Percentiles rank a stretch among this genome's conserved stretches.
phyloP scores from a whole-genome alignment of 2,329 filamentous ascomycete species.

The Chaetomiaceae sp. region DNA sequence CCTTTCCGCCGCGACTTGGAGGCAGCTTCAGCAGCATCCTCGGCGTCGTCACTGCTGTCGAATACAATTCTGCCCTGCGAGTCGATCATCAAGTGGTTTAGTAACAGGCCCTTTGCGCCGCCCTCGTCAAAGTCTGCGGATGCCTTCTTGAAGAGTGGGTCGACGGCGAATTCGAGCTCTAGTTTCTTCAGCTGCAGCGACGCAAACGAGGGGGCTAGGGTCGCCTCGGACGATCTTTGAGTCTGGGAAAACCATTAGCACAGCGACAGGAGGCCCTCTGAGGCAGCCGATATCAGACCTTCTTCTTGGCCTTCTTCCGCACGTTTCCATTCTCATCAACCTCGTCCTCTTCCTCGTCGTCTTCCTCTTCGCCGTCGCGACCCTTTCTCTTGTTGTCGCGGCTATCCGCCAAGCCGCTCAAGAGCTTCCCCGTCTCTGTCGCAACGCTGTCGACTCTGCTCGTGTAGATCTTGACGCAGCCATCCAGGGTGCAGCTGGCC shows the following conservation, averaged over 20 bases:
- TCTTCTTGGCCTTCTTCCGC: constrained; percentile 65
- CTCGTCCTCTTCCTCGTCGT: constrained; percentile 61
- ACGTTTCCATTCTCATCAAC: constrained; percentile 44
- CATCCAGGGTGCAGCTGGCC: constrained; percentile 93
- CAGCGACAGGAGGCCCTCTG: background rate
- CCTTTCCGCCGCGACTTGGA: constrained; percentile 37
- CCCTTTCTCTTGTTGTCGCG: constrained; percentile 71
- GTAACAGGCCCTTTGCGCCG: constrained; percentile 86
- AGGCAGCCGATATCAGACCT: constrained; percentile 46
- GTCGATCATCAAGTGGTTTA: constrained; percentile 97
- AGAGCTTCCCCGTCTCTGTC: constrained; percentile 89
- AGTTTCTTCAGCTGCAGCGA: constrained; percentile 94
- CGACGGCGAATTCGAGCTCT: constrained; percentile 92
- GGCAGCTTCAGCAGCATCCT: constrained; percentile 43
- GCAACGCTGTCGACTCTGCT: constrained; percentile 97
- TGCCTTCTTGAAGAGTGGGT: constrained; percentile 98
- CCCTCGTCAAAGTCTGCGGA: constrained; percentile 98
- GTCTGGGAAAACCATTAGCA: constrained; percentile 4
- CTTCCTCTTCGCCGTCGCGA: constrained; percentile 58
- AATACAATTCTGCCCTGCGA: constrained; percentile 90
- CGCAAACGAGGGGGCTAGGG: constrained; percentile 81
- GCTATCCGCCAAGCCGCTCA: constrained; percentile 90
- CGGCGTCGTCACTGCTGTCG: constrained; percentile 88
- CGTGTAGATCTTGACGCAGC: constrained; percentile 98
- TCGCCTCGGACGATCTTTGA: constrained; percentile 85